Base-by-base conservation (phyloP, 768 basidiomycete genomes). In the Suillus bovinus region DNA sequence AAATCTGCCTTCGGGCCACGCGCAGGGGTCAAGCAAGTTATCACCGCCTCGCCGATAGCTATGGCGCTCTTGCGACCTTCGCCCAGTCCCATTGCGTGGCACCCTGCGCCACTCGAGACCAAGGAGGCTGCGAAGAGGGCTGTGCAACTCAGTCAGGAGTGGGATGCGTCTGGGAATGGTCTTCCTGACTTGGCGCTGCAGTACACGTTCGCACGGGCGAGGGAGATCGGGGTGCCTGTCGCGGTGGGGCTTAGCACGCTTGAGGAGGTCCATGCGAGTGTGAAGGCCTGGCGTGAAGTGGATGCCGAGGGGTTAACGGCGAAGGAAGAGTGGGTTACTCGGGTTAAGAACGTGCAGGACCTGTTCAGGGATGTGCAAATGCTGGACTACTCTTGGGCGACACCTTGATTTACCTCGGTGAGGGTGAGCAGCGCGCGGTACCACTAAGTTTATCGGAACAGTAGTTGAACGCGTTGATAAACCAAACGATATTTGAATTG, bases 11-110 rank as follows among this genome's bases (percentile, higher is more conserved):
- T 94, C 60, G 78, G 79, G 64, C 71, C 76, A 22, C 87, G 89
- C 27, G 92, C 91, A 0, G 77, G 83, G 56, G 82, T 96, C 49
- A 71, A 74, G 60, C 89, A 91, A 60, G 78, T 96, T 33, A 59
- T 94, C 57, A 79, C 88, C 3, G 94, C 94, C 2, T 93, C 93
- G 2, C 94, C 94, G 9, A 79, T 96, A 58, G 88, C 84, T 70
- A 95, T 95, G 93, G 89, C 88, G 0, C 82, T 95, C 4, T 81
- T 96, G 38, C 85, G 86, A 0, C 74, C 78, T 10, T 71, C 70
- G 1, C 80, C n/a, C n/a, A n/a, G 82, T 3, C 89, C 89, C 1
- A 14, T 72, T 3, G 95, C 93, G 2, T 34, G 33, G 93, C 92
- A 94, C 69, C 91, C 93, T 17, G 91, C 91, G 7, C 82, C 91